Conservation (phyloP, 108 stramenopile species). For the Skeletonema grethae region DNA sequence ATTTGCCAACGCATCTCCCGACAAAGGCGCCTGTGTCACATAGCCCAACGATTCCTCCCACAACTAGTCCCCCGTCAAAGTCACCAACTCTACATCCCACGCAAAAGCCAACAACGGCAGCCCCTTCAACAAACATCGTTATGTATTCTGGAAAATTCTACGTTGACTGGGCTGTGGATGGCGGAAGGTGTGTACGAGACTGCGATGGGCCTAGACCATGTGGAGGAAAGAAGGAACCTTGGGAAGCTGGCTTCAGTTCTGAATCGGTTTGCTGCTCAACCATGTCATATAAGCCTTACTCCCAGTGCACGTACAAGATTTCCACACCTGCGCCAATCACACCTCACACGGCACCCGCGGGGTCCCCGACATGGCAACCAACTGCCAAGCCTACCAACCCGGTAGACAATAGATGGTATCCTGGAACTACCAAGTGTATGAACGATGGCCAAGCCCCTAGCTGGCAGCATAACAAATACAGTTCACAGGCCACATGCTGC, state of each 20-base stretch:
- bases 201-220: constrained; percentile 11
- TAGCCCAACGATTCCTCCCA: neutral
- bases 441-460: constrained; percentile 38
- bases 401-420: constrained; percentile 31
- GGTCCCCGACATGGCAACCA: constrained; percentile 6
- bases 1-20: neutral
- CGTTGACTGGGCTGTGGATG: constrained; percentile 3
- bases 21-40: neutral
- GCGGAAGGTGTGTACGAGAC: neutral
- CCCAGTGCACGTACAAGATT: constrained; percentile 6
- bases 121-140: neutral
- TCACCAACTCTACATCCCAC: neutral
- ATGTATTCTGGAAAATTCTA: neutral
- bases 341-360: constrained; percentile 1
- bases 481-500: constrained; percentile 22
- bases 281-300: constrained; percentile 21
- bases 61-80: neutral
- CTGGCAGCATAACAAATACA: constrained; percentile 23
- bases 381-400: constrained; percentile 3
- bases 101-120: neutral
- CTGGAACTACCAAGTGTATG: constrained; percentile 1
- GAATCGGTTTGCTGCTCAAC: constrained; percentile 24
- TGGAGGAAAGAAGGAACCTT: constrained; percentile 4
- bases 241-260: neutral
- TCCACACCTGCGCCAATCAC: constrained; percentile 7